Evolutionary conservation across 805 yeast species (phyloP).

Genomic region (Candida schatavii): DNA sequence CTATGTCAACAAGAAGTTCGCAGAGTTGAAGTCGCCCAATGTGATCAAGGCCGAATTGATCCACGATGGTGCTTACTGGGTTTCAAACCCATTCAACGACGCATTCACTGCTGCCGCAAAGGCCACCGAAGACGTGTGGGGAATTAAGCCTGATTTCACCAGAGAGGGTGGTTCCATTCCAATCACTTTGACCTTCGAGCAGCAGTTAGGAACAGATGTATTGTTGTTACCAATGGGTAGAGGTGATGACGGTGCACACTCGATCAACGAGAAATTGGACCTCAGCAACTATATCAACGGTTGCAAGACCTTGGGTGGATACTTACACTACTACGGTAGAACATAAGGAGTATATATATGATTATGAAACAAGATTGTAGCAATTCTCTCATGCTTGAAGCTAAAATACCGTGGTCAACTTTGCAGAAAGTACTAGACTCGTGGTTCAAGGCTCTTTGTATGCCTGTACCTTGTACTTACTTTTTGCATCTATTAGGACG

Average conservation of each 20-base stretch:
- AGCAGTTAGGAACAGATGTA: slow-evolving; percentile 80
- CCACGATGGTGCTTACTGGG: slow-evolving; percentile 97
- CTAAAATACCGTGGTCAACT: too few relatives aligned
- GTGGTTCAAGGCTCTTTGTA: too few relatives aligned
- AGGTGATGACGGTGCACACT: slow-evolving; percentile 99
- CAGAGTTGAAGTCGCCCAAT: slow-evolving; percentile 74
- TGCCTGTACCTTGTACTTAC: too few relatives aligned
- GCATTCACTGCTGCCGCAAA: slow-evolving; percentile 90
- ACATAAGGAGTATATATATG: slow-evolving; percentile 7
- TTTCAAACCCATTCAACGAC: slow-evolving; percentile 88
- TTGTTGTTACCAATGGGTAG: slow-evolving; percentile 95
- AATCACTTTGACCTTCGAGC: slow-evolving; percentile 90
- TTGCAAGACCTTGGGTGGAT: slow-evolving; percentile 88
- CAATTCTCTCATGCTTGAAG: too few relatives aligned
- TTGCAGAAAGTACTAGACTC: too few relatives aligned
- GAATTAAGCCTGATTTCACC: slow-evolving; percentile 92
- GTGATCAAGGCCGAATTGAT: slow-evolving; percentile 66
- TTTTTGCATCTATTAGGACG: too few relatives aligned
- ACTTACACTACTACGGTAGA: slow-evolving; percentile 75
- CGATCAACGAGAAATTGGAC: slow-evolving; percentile 93
- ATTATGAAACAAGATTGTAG: too few relatives aligned
- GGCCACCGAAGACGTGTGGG: slow-evolving; percentile 95
- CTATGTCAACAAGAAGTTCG: slow-evolving; percentile 66
- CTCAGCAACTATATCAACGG: slow-evolving; percentile 89
- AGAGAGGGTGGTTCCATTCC: slow-evolving; percentile 99